These are phyloP conservation scores for Smallanthus sonchifolius DNA, from an alignment of 129 eudicot genomes.

Conservation along the genomic window DNA sequence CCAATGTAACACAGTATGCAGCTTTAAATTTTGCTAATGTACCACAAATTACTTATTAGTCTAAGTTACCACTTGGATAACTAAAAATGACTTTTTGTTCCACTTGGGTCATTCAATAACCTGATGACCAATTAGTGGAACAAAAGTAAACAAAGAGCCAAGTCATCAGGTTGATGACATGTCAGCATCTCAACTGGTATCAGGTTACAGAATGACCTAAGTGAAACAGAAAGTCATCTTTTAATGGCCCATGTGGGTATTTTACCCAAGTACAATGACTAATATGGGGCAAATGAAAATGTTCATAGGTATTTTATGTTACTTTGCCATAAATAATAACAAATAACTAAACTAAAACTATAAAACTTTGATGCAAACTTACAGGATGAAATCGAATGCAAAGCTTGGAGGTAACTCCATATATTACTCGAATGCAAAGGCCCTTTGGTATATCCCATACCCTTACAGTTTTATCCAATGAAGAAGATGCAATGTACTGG, in stretches of 20 bases:
- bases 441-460: constrained; percentile 94
- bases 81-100: background rate
- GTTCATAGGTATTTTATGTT: background rate
- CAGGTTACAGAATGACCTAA: background rate
- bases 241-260: background rate
- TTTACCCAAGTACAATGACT: background rate
- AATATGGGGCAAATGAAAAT: background rate
- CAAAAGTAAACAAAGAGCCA: background rate
- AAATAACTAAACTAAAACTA: background rate
- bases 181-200: background rate
- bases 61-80: background rate
- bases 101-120: background rate
- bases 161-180: background rate
- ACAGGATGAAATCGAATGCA: constrained; percentile 98
- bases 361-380: constrained; percentile 28
- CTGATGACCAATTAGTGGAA: background rate
- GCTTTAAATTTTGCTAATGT: constrained; percentile 2
- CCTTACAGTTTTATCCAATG: constrained; percentile 94
- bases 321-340: background rate
- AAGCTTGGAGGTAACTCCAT: constrained; percentile 86
- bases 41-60: background rate
- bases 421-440: constrained; percentile 87
- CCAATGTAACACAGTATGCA: background rate
- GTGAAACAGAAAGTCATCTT: background rate
- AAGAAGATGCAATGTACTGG: constrained; percentile 95